Percentiles rank a stretch among this genome's conserved stretches.
Evolutionary conservation across 176 grass and related monocot species (phyloP).

Genomic region (Themeda triandra): DNA sequence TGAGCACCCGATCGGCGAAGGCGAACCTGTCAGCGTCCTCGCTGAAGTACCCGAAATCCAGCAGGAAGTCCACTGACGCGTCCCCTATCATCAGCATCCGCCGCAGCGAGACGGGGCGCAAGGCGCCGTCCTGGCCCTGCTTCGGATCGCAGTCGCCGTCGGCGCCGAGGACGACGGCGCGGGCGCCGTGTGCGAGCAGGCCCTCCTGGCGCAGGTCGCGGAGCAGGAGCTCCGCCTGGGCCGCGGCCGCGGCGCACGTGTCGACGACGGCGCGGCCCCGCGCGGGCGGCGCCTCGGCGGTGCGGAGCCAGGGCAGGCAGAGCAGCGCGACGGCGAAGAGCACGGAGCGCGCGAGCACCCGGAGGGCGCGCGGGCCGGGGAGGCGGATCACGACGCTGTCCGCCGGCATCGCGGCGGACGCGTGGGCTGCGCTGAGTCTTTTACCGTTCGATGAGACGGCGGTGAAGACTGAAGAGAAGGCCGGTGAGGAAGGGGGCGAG

Average conservation of each 20-base stretch:
- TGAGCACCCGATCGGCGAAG: conserved; percentile 61
- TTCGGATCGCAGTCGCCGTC: conserved; percentile 25
- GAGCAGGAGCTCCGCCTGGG: conserved; percentile 57
- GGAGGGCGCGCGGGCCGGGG: conserved; percentile 52
- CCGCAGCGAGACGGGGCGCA: conserved; percentile 28
- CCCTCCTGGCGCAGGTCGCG: conserved; percentile 60
- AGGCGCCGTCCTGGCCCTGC: conserved; percentile 23
- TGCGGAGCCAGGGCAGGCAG: conserved; percentile 51
- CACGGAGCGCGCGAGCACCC: conserved; percentile 53
- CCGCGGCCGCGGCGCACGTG: conserved; percentile 30
- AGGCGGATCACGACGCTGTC: conserved; percentile 58
- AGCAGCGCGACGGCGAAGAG: conserved; percentile 51
- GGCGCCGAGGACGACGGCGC: conserved; percentile 45
- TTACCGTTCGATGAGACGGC: background rate
- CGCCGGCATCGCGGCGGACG: conserved; percentile 22
- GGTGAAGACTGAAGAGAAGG: conserved; percentile 23
- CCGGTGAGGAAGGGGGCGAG: background rate
- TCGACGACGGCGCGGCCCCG: background rate
- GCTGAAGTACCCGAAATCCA: conserved; percentile 47
- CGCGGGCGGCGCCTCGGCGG: conserved; percentile 4
- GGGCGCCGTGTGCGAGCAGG: conserved; percentile 27
- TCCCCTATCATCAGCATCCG: conserved; percentile 35
- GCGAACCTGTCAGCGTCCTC: conserved; percentile 31
- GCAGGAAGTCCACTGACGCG: conserved; percentile 56
- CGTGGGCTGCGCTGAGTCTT: background rate